Evolutionary conservation across 1,284 basidiomycete genomes (phyloP).

Genomic region (Trametes polyzona): DNA sequence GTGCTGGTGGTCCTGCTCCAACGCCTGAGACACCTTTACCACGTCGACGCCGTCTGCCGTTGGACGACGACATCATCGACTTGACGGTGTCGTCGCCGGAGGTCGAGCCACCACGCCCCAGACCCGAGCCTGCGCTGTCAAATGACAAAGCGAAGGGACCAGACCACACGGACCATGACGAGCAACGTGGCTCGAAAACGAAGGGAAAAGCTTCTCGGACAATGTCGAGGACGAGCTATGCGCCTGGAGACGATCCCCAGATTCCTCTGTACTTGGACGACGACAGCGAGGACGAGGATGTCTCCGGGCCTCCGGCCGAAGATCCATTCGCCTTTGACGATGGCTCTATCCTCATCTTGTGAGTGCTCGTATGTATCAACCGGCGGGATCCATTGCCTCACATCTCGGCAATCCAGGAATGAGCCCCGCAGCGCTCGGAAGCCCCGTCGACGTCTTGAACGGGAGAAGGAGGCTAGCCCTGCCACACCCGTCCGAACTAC

Average conservation of each 20-base stretch:
- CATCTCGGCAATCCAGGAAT: too few species aligned
- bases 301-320: conserved; percentile 18
- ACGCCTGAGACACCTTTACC: neutral
- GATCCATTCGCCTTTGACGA: conserved; percentile 31
- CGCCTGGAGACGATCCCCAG: conserved; percentile 1
- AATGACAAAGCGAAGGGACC: too few species aligned
- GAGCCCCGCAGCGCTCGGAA: conserved; percentile 51
- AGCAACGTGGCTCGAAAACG: neutral
- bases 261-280: conserved; percentile 30
- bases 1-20: neutral
- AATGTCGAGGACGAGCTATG: neutral
- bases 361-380: conserved; percentile 32
- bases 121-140: too few species aligned
- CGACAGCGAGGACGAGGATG: conserved; percentile 22
- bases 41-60: neutral
- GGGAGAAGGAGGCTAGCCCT: neutral
- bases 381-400: too few species aligned
- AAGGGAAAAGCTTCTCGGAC: neutral
- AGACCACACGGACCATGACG: neutral
- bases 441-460: conserved; percentile 38
- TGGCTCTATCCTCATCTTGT: conserved; percentile 52
- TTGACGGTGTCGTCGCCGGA: conserved; percentile 26
- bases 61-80: conserved; percentile 25
- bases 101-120: neutral
- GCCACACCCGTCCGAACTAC: neutral